Base-by-base conservation (phyloP, 2,329 filamentous ascomycete species). In the Talaromyces sp. region DNA sequence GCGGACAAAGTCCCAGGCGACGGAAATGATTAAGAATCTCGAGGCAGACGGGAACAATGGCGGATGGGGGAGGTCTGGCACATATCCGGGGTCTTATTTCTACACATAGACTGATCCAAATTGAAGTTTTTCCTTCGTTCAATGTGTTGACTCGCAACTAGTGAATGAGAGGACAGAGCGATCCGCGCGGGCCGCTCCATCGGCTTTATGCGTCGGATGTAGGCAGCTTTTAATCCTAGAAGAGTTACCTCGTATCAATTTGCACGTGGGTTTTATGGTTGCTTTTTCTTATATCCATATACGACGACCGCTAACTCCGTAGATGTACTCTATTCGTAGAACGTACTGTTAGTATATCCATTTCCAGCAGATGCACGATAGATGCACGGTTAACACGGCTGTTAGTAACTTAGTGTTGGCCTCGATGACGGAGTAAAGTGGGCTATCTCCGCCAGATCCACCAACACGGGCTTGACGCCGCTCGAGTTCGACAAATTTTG, bases 21-120 rank as follows among this genome's bases (percentile, higher is more conserved):
- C 36, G 45, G 36, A 58, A n/a, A 66, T 29, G 34, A 36, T 54
- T 5, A 58, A 63, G 53, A 61, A 47, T 43, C 34, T 66, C 19
- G 59, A 63, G 38, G 27, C 56, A 17, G 56, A 56, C 38, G 53
- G n/a, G 31, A 36, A 25, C 6, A 36, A 56, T 36, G 29, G 6
- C 27, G 51, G 29, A 56, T 3, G 51, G n/a, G 51, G 51, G 11
- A 56, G 51, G 4, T 10, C 49, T 31, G 49, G 51, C 11, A 36
- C 17, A 6, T 25, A 58, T 31, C 43, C 15, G 10, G 17, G 38
- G 40, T 34, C 58, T 8, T 47, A 60, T 36, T 31, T 47, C 40
- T 60, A 60, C 8, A 31, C 19, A 5, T 60, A 56, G 19, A 56
- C 15, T 22, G n/a, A 13, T 38, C 25, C 1, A 7, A 25, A 56